These are phyloP conservation scores for Daucus carota DNA, from an alignment of 129 eudicot species.

Conservation along the genomic window DH1_v3.0 NC_030383.2:56102501-56103000, in stretches of 20 bases:
- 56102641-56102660: no score
- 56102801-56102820: neutral
- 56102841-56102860: neutral
- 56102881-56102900: neutral
- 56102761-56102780: neutral
- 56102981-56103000: neutral
- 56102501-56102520: neutral
- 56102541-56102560: no score
- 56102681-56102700: no score
- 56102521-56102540: no score
- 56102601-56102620: no score
- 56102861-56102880: neutral
- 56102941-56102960: neutral
- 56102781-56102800: neutral
- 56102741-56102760: neutral
- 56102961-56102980: neutral
- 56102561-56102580: no score
- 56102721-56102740: neutral
- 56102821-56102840: neutral
- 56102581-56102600: no score
- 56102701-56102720: neutral
- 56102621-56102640: no score
- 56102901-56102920: neutral
- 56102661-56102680: no score
- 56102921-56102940: neutral